A percentile compares a stretch with the other conserved stretches of the same genome.
Evolutionary conservation across 225 moss, liverwort and hornwort genomes (phyloP).

Genomic region (Bryum argenteum): DNA sequence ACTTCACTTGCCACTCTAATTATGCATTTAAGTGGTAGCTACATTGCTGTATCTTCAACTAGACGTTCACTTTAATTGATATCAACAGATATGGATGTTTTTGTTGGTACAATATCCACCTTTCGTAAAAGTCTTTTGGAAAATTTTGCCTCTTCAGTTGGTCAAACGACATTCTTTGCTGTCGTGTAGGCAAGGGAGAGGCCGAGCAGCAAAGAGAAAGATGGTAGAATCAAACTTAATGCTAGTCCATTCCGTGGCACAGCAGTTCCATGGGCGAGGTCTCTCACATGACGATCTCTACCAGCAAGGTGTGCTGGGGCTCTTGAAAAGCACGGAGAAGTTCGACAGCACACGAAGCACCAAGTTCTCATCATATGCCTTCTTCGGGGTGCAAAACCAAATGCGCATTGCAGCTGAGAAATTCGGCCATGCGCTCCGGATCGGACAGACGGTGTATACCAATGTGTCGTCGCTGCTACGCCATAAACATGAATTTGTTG

Average conservation of each 20-base stretch:
- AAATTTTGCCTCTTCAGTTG: no score
- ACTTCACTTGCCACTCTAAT: neutral
- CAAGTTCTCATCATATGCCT: conserved; percentile 89
- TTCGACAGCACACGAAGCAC: conserved; percentile 71
- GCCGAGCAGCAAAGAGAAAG: conserved; percentile 94
- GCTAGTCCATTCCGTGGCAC: conserved; percentile 84
- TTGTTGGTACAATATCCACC: no score
- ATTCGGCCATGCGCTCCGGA: conserved; percentile 74
- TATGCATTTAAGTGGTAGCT: no score
- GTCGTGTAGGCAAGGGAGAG: conserved; percentile 73
- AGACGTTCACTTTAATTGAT: no score
- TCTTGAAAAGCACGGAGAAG: conserved; percentile 82
- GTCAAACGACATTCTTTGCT: neutral
- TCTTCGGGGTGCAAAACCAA: conserved; percentile 83
- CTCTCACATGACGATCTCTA: conserved; percentile 90
- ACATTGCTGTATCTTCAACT: no score
- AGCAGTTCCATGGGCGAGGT: conserved; percentile 76
- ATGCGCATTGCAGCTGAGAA: conserved; percentile 87
- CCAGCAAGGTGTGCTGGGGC: conserved; percentile 88
- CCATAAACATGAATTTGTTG: conserved; percentile 68
- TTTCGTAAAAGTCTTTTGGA: no score
- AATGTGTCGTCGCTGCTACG: conserved; percentile 66
- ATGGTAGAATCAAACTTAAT: conserved; percentile 89
- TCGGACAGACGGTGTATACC: conserved; percentile 69
- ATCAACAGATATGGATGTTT: no score